Conservation (phyloP, 163 green algal genomes). For the Chlamydomonas reinhardtii region DNA sequence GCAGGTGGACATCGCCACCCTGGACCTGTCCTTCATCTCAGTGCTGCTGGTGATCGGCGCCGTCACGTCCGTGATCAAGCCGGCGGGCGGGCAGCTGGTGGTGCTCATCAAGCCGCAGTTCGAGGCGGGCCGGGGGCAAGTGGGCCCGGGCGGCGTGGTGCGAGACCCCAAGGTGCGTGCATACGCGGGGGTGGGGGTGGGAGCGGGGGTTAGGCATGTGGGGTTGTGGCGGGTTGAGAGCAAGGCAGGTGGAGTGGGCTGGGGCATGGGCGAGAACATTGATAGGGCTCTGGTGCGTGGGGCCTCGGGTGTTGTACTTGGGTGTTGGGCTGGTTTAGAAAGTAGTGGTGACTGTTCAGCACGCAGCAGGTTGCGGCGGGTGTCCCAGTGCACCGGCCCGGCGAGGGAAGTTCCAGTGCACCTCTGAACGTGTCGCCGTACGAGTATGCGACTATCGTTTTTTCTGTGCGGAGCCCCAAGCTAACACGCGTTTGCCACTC, state of each 20-base stretch:
- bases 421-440: no score
- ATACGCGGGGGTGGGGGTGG: not conserved
- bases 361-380: no score
- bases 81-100: slow-evolving; percentile 73
- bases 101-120: slow-evolving; percentile 98
- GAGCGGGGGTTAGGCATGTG: not conserved
- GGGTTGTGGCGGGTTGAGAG: not conserved
- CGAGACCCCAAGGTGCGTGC: slow-evolving; percentile 74
- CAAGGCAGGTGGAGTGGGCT: not conserved
- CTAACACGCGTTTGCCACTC: no score
- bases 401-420: no score
- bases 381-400: no score
- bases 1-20: slow-evolving; percentile 87
- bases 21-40: slow-evolving; percentile 98
- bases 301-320: no score
- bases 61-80: slow-evolving; percentile 72
- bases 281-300: no score
- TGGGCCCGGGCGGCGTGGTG: slow-evolving; percentile 87
- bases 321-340: no score
- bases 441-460: no score
- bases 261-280: not conserved
- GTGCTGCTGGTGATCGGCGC: slow-evolving; percentile 88
- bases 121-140: slow-evolving; percentile 86
- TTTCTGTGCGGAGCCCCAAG: no score
- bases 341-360: no score